Percentiles rank a stretch among this genome's conserved stretches.
phyloP scores from a whole-genome alignment of 2,329 filamentous ascomycete species.

The Aspergillus novofumigatus region DNA sequence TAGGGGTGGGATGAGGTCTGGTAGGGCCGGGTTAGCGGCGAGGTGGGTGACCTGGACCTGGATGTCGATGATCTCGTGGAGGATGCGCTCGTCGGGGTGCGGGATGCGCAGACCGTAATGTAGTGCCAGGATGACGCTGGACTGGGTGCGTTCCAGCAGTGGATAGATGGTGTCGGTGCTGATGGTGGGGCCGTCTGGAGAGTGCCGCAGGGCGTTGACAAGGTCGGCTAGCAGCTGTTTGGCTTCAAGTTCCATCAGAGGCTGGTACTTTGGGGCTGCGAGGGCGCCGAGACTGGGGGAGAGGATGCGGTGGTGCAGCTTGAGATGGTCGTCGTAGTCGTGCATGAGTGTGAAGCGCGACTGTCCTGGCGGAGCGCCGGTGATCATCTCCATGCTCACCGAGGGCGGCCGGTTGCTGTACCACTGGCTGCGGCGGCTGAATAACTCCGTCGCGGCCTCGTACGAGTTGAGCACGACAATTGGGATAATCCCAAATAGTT shows the following conservation, averaged over 20 bases:
- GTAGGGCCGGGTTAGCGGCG: slow-evolving; percentile 44
- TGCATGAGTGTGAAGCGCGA: slow-evolving; percentile 41
- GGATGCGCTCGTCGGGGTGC: slow-evolving; percentile 40
- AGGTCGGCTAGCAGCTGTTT: slow-evolving; percentile 44
- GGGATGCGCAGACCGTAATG: slow-evolving; percentile 50
- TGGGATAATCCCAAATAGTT: slow-evolving; percentile 30
- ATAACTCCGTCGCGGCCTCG: slow-evolving; percentile 36
- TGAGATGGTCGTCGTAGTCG: slow-evolving; percentile 50
- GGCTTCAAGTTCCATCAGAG: slow-evolving; percentile 49
- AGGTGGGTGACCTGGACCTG: slow-evolving; percentile 48
- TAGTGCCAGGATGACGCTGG: slow-evolving; percentile 50
- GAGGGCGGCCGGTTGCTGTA: slow-evolving; percentile 40
- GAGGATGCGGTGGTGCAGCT: slow-evolving; percentile 42
- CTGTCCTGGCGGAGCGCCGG: slow-evolving; percentile 14
- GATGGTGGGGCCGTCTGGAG: not conserved
- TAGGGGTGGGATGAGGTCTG: slow-evolving; percentile 44
- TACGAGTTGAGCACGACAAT: slow-evolving; percentile 37
- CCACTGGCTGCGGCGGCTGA: slow-evolving; percentile 38
- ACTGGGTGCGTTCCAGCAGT: slow-evolving; percentile 49
- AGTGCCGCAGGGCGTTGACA: slow-evolving; percentile 19
- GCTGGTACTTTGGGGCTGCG: slow-evolving; percentile 46
- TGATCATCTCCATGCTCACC: slow-evolving; percentile 39
- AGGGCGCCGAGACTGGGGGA: slow-evolving; percentile 48
- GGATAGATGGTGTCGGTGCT: slow-evolving; percentile 41
- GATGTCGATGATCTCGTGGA: slow-evolving; percentile 45